These are phyloP conservation scores for Delitschia confertaspora DNA, from an alignment of 495 filamentous ascomycete genomes.

Conservation along the genomic window DNA sequence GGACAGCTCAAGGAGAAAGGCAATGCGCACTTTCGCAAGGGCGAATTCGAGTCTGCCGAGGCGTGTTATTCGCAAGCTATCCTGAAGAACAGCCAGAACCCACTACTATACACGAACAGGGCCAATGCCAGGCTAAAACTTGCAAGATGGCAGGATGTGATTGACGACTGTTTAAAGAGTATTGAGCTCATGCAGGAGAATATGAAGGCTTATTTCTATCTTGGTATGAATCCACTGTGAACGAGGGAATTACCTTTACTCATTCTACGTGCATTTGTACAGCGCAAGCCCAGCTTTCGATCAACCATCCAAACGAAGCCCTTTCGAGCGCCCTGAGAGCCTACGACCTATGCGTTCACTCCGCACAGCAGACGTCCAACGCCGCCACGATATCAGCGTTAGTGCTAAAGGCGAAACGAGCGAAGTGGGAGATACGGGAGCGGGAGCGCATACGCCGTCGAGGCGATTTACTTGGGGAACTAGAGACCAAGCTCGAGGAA, in stretches of 20 bases:
- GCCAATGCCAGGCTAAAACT: constrained; percentile 74
- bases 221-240: constrained; percentile 32
- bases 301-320: constrained; percentile 67
- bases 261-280: not conserved
- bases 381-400: constrained; percentile 48
- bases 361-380: constrained; percentile 30
- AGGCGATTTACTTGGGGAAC: constrained; percentile 47
- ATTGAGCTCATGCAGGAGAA: constrained; percentile 57
- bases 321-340: constrained; percentile 61
- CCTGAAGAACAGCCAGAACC: constrained; percentile 51
- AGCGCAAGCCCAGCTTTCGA: constrained; percentile 69
- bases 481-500: constrained; percentile 41
- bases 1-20: constrained; percentile 37
- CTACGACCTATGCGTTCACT: constrained; percentile 58
- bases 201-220: constrained; percentile 77
- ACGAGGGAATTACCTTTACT: not conserved
- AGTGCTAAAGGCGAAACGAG: constrained; percentile 73
- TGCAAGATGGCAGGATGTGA: constrained; percentile 60
- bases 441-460: constrained; percentile 35
- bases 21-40: constrained; percentile 36
- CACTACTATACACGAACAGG: constrained; percentile 74
- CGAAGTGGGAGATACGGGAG: constrained; percentile 49
- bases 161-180: constrained; percentile 67
- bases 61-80: constrained; percentile 76
- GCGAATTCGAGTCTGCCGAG: constrained; percentile 68